Evolutionary conservation across 257 asterid species (phyloP).

Genomic region (Pogostemon cablin): DNA sequence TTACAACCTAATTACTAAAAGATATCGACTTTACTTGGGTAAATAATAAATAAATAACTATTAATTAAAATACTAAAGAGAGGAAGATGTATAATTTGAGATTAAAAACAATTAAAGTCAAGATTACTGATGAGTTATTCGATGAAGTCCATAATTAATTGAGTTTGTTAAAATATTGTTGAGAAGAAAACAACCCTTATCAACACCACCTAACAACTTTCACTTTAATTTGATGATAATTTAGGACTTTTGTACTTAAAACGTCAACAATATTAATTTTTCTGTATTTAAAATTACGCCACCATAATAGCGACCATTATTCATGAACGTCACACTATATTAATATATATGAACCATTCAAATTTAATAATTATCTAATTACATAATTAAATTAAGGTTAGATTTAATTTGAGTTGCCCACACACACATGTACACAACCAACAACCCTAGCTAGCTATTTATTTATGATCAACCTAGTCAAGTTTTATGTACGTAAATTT

Average conservation of each 20-base stretch:
- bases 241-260: not conserved
- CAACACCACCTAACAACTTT: conserved; percentile 30
- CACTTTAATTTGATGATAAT: conserved; percentile 7
- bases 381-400: not conserved
- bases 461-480: too few species aligned
- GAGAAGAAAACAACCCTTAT: not conserved
- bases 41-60: too few species aligned
- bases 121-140: conserved; percentile 35
- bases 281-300: not conserved
- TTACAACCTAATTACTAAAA: too few species aligned
- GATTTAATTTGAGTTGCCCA: too few species aligned
- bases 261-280: not conserved
- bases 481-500: too few species aligned
- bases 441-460: too few species aligned
- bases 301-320: not conserved
- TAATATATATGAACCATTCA: too few species aligned
- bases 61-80: too few species aligned
- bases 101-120: conserved; percentile 32
- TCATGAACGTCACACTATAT: not conserved
- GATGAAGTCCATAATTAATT: conserved; percentile 32
- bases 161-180: conserved; percentile 23
- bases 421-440: too few species aligned
- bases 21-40: too few species aligned
- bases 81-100: conserved; percentile 17
- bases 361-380: not conserved